Conservation (phyloP, 306 rosid species). For the Pachyrhizus erosus region DNA sequence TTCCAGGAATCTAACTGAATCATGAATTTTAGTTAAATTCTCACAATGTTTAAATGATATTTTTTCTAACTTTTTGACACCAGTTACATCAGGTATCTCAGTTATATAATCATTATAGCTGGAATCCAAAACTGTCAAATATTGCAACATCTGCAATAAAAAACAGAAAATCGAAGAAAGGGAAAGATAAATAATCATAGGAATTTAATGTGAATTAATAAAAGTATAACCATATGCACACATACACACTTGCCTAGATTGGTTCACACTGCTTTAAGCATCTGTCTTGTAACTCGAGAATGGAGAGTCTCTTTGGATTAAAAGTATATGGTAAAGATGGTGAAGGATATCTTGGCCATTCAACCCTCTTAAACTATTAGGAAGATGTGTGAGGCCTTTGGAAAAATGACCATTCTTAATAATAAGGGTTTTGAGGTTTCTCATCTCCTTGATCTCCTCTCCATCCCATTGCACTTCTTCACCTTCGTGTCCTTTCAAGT, state of each 20-base stretch:
- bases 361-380: slow-evolving; percentile 8
- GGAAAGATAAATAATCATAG: background rate
- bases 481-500: background rate
- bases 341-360: slow-evolving; percentile 17
- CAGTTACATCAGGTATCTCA: background rate
- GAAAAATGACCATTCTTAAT: slow-evolving; percentile 14
- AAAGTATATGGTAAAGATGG: background rate
- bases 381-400: slow-evolving; percentile 14
- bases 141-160: background rate
- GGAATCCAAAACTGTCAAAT: background rate
- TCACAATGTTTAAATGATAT: background rate
- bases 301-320: background rate
- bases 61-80: background rate
- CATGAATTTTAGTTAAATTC: too few relatives aligned
- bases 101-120: background rate
- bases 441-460: slow-evolving; percentile 11
- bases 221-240: background rate
- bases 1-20: too few relatives aligned
- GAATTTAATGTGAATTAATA: background rate
- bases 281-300: slow-evolving; percentile 15
- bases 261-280: background rate
- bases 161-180: background rate
- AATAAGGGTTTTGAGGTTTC: slow-evolving; percentile 7
- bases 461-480: slow-evolving; percentile 29
- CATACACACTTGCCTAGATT: background rate